phyloP scores from a whole-genome alignment of 2,329 filamentous ascomycete genomes.

The Botrytis tulipae region DNA sequence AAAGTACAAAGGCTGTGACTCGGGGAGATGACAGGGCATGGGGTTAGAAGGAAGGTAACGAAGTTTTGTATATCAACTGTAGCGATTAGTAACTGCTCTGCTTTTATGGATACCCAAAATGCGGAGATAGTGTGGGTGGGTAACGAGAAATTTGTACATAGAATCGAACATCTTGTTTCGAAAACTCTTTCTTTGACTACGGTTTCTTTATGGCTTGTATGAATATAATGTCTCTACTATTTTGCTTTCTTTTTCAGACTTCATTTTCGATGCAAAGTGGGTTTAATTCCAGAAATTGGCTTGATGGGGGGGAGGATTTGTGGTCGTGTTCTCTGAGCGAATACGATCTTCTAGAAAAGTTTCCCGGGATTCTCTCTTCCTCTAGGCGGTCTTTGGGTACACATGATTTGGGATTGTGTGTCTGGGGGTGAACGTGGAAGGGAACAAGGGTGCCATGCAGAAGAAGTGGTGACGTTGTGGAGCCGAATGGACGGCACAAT shows the following conservation, averaged over 20 bases:
- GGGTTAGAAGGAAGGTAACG: neutral
- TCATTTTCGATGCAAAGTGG: neutral
- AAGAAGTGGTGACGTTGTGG: neutral
- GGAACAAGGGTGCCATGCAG: neutral
- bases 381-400: neutral
- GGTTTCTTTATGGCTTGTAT: neutral
- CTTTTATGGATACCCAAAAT: conserved; percentile 13
- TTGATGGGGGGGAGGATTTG: neutral
- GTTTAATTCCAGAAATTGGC: neutral
- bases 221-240: neutral
- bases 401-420: neutral
- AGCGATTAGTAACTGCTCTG: conserved; percentile 13
- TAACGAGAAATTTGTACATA: conserved; percentile 9
- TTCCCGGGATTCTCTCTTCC: accelerated
- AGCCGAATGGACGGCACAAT: neutral
- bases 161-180: neutral
- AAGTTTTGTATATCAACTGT: conserved; percentile 22
- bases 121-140: neutral
- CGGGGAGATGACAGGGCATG: neutral
- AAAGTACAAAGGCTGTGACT: neutral
- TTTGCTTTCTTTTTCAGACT: neutral
- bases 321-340: neutral
- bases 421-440: neutral
- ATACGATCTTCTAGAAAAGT: neutral
- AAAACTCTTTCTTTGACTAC: neutral